Percentiles rank a stretch among this genome's conserved stretches.
These are phyloP conservation scores for Fusarium sp. DNA, from an alignment of 2,329 filamentous ascomycete species.

Conservation along the genomic window DNA sequence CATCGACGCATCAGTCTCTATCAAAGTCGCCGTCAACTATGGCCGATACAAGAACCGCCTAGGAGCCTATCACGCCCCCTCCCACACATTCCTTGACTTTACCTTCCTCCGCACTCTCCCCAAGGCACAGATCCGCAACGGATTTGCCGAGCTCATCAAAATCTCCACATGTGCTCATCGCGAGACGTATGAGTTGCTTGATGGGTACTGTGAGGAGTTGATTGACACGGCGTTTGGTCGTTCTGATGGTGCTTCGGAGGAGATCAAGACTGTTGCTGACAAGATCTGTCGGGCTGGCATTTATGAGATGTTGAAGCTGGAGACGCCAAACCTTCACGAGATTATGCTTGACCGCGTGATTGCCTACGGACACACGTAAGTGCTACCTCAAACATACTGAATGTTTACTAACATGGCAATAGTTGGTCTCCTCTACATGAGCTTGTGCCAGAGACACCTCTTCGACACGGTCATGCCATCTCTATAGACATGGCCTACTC, in stretches of 20 bases:
- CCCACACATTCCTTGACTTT: constrained; percentile 80
- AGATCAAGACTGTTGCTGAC: constrained; percentile 72
- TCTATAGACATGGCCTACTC: constrained; percentile 83
- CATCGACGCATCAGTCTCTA: constrained; percentile 80
- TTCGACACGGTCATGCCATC: constrained; percentile 80
- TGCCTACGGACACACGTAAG: constrained; percentile 77
- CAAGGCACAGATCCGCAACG: constrained; percentile 76
- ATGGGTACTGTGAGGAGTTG: constrained; percentile 76
- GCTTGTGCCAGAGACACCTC: constrained; percentile 74
- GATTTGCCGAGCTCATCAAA: constrained; percentile 81
- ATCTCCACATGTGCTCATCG: constrained; percentile 78
- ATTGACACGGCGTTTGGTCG: constrained; percentile 75
- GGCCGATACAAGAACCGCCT: constrained; percentile 81
- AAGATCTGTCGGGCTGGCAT: constrained; percentile 77
- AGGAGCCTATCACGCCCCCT: constrained; percentile 78
- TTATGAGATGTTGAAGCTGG: constrained; percentile 78
- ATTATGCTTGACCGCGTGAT: constrained; percentile 79
- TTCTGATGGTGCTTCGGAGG: constrained; percentile 63
- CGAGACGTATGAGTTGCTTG: constrained; percentile 74
- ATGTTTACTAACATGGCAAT: not conserved
- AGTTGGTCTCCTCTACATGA: constrained; percentile 80
- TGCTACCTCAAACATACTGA: not conserved
- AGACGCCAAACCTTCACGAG: constrained; percentile 80
- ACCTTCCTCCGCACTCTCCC: constrained; percentile 77
- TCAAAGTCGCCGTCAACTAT: constrained; percentile 84